A percentile compares a stretch with the other conserved stretches of the same genome.
Evolutionary conservation across 495 filamentous ascomycete genomes (phyloP).

Genomic region (Trichoderma virens): DNA sequence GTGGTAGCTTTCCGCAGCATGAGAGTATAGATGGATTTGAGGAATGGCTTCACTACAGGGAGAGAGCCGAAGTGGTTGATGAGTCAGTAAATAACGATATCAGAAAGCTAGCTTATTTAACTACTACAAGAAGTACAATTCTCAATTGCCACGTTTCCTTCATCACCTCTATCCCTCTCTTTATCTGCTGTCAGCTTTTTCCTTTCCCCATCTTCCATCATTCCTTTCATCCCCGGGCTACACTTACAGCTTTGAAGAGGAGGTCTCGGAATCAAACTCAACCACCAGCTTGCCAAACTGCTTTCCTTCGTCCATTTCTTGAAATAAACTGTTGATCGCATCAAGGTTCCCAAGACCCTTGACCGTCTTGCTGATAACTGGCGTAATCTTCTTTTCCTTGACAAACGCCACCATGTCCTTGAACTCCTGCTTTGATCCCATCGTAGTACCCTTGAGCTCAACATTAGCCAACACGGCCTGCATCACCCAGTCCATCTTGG

Average conservation of each 20-base stretch:
- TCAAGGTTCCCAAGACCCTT: conserved; percentile 58
- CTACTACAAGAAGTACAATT: background rate
- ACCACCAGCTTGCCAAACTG: conserved; percentile 77
- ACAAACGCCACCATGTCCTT: conserved; percentile 71
- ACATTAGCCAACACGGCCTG: conserved; percentile 66
- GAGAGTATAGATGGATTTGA: no score
- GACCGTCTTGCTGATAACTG: conserved; percentile 55
- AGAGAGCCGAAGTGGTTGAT: no score
- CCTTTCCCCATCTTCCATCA: no score
- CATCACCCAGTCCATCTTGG: conserved; percentile 67
- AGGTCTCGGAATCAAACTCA: conserved; percentile 24
- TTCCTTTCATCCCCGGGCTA: background rate
- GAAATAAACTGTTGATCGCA: conserved; percentile 60
- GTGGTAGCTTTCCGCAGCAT: no score
- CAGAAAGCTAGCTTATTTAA: no score
- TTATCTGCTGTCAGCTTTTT: background rate
- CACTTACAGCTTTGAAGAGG: conserved; percentile 4
- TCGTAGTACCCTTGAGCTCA: conserved; percentile 62
- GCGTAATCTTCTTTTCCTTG: conserved; percentile 50
- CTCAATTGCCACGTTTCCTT: background rate
- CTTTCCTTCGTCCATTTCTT: conserved; percentile 64
- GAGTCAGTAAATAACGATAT: no score
- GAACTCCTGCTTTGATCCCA: conserved; percentile 72
- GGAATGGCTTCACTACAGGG: no score
- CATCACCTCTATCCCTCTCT: no score